Evolutionary conservation across 208 protist genomes (phyloP).

Genomic region (Trypanosoma theileri): DNA sequence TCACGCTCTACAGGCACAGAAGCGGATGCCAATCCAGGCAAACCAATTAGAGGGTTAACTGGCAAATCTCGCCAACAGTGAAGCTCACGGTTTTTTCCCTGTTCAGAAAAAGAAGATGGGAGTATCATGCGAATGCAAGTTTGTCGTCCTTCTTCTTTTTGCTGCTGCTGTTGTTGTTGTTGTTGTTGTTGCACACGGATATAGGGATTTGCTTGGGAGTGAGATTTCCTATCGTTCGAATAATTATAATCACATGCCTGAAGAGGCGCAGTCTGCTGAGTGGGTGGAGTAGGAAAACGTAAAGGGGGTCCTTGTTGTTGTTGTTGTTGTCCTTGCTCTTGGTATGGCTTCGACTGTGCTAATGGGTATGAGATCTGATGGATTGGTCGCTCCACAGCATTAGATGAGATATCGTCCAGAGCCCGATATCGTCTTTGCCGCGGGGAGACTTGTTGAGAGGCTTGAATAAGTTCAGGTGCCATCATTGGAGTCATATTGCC

Average conservation of each 20-base stretch:
- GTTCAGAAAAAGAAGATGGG: slow-evolving; percentile 5
- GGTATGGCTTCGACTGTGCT: not conserved
- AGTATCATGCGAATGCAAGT: slow-evolving; percentile 18
- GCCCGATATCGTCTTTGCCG: slow-evolving; percentile 20
- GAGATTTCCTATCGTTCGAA: no score
- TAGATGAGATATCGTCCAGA: not conserved
- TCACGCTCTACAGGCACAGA: slow-evolving; percentile 16
- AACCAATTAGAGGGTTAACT: slow-evolving; percentile 27
- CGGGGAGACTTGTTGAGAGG: not conserved
- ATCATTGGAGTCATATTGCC: not conserved
- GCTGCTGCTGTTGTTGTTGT: not conserved
- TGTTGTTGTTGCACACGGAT: not conserved
- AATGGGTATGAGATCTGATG: not conserved
- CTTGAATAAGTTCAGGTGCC: not conserved
- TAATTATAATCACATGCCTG: no score
- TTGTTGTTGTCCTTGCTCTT: not conserved
- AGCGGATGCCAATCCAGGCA: slow-evolving; percentile 10
- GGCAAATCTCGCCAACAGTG: slow-evolving; percentile 28
- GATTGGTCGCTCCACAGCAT: not conserved
- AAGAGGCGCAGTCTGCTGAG: no score
- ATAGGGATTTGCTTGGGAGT: no score
- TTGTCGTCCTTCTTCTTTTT: not conserved
- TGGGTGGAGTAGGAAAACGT: no score
- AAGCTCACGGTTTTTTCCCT: slow-evolving; percentile 3
- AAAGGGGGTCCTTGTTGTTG: not conserved